Conservation (phyloP, 306 rosid species). For the Benincasa hispida region DNA sequence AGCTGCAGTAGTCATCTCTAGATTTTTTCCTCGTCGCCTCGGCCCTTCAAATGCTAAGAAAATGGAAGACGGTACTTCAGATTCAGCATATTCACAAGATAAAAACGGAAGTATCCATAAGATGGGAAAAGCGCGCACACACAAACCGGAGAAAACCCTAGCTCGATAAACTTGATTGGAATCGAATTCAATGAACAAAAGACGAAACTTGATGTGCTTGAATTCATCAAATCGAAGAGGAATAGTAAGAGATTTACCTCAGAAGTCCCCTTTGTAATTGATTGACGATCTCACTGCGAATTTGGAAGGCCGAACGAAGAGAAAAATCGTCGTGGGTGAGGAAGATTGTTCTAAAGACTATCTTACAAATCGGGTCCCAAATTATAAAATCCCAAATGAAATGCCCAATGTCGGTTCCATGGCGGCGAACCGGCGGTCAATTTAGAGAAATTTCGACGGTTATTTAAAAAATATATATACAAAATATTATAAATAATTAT, state of each 20-base stretch:
- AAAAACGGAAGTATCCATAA: too few species aligned
- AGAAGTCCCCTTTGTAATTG: background rate
- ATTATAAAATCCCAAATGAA: background rate
- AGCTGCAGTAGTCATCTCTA: slow-evolving; percentile 82
- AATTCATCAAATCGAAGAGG: background rate
- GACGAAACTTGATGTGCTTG: background rate
- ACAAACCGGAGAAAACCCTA: background rate
- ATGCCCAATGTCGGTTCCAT: background rate
- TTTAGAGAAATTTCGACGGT: too few species aligned
- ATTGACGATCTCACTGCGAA: background rate
- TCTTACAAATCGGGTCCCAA: background rate
- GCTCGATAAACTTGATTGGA: background rate
- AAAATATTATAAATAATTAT: too few species aligned
- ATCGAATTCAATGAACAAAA: background rate
- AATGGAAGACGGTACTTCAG: background rate
- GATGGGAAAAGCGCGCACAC: too few species aligned
- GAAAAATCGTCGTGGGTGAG: background rate
- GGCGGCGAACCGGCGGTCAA: background rate
- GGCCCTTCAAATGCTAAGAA: background rate
- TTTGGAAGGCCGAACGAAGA: background rate
- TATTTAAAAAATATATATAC: too few species aligned
- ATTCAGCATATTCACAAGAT: background rate
- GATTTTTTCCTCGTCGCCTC: background rate
- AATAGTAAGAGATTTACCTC: background rate
- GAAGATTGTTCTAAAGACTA: background rate